Percentiles rank a stretch among this genome's conserved stretches.
phyloP scores from a whole-genome alignment of 2,329 filamentous ascomycete species.

The Onygenales sp. region DNA sequence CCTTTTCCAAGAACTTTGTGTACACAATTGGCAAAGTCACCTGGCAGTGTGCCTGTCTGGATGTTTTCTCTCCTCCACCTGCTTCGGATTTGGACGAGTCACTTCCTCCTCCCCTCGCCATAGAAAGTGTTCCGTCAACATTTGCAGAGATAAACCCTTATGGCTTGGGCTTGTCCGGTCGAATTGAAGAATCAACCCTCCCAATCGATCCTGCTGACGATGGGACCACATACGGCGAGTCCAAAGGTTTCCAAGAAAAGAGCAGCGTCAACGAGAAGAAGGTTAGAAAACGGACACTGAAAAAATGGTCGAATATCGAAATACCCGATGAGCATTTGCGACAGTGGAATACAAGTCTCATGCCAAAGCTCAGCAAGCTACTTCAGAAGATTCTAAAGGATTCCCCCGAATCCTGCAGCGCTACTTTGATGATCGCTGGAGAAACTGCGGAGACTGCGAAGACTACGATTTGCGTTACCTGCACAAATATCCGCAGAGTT shows the following conservation, averaged over 20 bases:
- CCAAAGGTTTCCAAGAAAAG: conserved; percentile 17
- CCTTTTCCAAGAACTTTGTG: conserved; percentile 36
- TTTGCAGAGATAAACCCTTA: conserved; percentile 11
- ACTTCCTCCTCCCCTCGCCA: conserved; percentile 30
- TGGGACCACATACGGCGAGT: conserved; percentile 15
- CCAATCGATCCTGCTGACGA: conserved; percentile 8
- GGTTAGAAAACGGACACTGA: conserved; percentile 31
- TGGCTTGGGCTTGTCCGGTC: background rate
- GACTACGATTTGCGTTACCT: conserved; percentile 56
- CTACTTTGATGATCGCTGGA: conserved; percentile 52
- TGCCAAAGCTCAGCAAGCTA: conserved; percentile 49
- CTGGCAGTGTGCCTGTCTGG: conserved; percentile 33
- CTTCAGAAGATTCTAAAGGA: conserved; percentile 50
- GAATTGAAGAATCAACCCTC: conserved; percentile 6
- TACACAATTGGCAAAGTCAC: conserved; percentile 33
- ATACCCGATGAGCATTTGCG: conserved; percentile 47
- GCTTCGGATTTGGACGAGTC: conserved; percentile 33
- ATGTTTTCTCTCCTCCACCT: conserved; percentile 31
- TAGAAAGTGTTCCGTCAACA: conserved; percentile 15
- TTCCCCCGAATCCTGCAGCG: conserved; percentile 51
- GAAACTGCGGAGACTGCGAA: conserved; percentile 46
- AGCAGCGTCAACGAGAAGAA: conserved; percentile 19
- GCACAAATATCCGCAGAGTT: conserved; percentile 49
- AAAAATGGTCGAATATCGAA: conserved; percentile 39
- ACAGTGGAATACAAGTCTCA: conserved; percentile 50